Base-by-base conservation (phyloP, 2,329 filamentous ascomycete species). In the Fusarium sp. region DNA sequence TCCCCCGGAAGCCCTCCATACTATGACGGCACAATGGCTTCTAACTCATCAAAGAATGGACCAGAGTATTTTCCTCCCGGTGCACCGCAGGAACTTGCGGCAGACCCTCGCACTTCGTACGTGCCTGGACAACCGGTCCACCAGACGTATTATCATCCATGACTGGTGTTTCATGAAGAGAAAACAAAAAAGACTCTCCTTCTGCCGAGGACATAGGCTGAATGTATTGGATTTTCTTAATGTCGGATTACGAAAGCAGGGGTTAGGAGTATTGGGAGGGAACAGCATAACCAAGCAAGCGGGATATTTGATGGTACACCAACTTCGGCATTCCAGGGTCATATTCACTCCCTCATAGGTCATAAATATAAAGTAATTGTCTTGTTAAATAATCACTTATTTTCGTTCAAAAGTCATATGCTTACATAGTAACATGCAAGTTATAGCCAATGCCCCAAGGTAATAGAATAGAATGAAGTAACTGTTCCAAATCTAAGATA, bases 61-160 rank as follows among this genome's bases (percentile, higher is more conserved):
- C 55, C 73, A 57, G 60, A 57, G 23, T 72, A 74, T 33, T 70
- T 76, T 15, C 54, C 74, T 23, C 57, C 74, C 14, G 67, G 49
- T 12, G 61, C 63, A n/a, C 75, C 75, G 25, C 76, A 77, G n/a
- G 76, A 77, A 42, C 66, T 77, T 38, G 65, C 73, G 33, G 72
- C 71, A 23, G 72, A 77, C 31, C 69, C 73, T 59, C 67, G 57
- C 23, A 62, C 38, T 37, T 56, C 71, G 10, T 54, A 60, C 46
- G 44, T 55, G 12, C 52, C 63, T 14, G 69, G 71, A 10, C 52
- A 69, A 16, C 57, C 70, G 33, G 38, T 57, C 31, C 76, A 77
- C 35, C 61, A 77, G 37, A 77, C 76, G 27, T 77, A 77, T 41
- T 77, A 77, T 41, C 76, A 77, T 42, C 76, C 76, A 51, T 77